Percentiles rank a stretch among this genome's conserved stretches.
phyloP scores from a whole-genome alignment of 768 basidiomycete species.

The Fibroporia radiculosa region DNA sequence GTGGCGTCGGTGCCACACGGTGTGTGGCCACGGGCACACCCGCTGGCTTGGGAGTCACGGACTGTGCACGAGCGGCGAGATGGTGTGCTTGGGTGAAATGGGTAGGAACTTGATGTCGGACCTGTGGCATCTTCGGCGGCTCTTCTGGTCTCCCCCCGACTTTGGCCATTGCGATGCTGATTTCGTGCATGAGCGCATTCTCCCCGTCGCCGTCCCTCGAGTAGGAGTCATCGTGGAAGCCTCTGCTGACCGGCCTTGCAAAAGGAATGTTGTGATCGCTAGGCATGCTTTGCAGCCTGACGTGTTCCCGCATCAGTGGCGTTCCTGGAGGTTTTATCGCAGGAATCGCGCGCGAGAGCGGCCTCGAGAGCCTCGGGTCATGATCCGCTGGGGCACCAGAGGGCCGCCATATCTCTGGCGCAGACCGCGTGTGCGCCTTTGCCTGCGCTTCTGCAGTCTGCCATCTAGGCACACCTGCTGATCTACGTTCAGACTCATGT shows the following conservation, averaged over 20 bases:
- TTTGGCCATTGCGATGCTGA: not conserved
- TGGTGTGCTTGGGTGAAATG: not conserved
- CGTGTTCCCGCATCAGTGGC: no score
- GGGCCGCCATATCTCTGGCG: not conserved
- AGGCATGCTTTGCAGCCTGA: no score
- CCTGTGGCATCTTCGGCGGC: not conserved
- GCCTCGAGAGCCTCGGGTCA: not conserved
- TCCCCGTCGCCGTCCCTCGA: not conserved
- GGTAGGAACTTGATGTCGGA: not conserved
- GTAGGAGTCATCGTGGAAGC: not conserved
- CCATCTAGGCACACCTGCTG: not conserved
- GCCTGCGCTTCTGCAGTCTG: not conserved
- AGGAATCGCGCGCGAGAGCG: no score
- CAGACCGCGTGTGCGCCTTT: not conserved
- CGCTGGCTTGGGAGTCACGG: not conserved
- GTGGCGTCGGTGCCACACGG: conserved; percentile 1
- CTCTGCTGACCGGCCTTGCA: not conserved
- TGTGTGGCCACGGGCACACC: not conserved
- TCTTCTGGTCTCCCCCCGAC: not conserved
- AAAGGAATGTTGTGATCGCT: not conserved
- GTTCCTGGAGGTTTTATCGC: no score
- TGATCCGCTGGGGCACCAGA: not conserved
- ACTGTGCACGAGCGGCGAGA: conserved; percentile 1
- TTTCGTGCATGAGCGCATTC: not conserved
- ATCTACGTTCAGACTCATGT: not conserved